Evolutionary conservation across 2,329 filamentous ascomycete genomes (phyloP).

Genomic region (Phialophora expanda): DNA sequence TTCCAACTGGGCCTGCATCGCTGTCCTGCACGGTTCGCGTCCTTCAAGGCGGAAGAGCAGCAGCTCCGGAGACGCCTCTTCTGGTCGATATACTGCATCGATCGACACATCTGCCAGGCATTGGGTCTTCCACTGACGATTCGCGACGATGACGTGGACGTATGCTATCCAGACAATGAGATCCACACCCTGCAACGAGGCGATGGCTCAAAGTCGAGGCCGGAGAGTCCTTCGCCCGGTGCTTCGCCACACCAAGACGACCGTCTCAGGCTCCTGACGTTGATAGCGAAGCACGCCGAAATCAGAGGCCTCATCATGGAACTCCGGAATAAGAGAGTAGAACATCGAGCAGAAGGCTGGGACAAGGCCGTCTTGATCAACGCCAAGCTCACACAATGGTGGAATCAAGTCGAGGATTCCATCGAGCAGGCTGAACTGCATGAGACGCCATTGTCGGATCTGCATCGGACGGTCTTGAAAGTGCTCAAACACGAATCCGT

Average conservation of each 20-base stretch:
- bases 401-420: slow-evolving; percentile 59
- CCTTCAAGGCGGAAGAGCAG: slow-evolving; percentile 55
- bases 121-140: slow-evolving; percentile 62
- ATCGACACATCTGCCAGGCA: slow-evolving; percentile 62
- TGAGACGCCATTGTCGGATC: slow-evolving; percentile 39
- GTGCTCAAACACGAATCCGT: slow-evolving; percentile 57
- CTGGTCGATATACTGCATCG: slow-evolving; percentile 64
- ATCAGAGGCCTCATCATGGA: slow-evolving; percentile 60
- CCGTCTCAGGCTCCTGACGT: slow-evolving; percentile 48
- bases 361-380: slow-evolving; percentile 54
- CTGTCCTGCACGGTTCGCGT: slow-evolving; percentile 59
- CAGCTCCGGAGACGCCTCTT: slow-evolving; percentile 60
- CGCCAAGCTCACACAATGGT: slow-evolving; percentile 59
- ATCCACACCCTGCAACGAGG: slow-evolving; percentile 43
- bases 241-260: slow-evolving; percentile 20
- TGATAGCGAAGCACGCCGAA: slow-evolving; percentile 55
- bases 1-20: slow-evolving; percentile 64
- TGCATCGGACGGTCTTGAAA: slow-evolving; percentile 52
- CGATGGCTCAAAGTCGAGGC: background rate
- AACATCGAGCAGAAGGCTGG: slow-evolving; percentile 51
- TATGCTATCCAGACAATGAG: slow-evolving; percentile 60
- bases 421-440: slow-evolving; percentile 48
- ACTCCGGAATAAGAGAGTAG: slow-evolving; percentile 59
- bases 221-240: background rate
- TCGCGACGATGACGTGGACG: slow-evolving; percentile 63